Evolutionary conservation across 176 grass and related monocot species (phyloP).

Genomic region (Rhynchospora tenuis): DNA sequence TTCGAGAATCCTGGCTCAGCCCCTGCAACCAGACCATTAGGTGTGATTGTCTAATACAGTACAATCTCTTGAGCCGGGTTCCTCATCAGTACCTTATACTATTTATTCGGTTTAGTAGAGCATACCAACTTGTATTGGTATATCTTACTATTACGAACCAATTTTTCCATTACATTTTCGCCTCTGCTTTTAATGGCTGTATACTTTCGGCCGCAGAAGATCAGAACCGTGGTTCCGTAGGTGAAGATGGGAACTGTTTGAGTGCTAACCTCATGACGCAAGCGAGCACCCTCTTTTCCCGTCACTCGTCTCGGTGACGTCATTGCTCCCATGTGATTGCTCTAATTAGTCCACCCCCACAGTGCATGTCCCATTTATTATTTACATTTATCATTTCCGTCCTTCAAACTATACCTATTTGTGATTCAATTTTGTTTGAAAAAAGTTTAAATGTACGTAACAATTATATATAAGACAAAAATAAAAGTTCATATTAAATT

Average conservation of each 20-base stretch:
- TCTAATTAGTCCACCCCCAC: slow-evolving; percentile 14
- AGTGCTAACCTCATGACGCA: slow-evolving; percentile 38
- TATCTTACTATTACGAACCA: no score
- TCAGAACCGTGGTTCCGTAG: neutral
- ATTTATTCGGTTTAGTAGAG: no score
- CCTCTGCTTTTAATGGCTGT: no score
- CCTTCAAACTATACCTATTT: neutral
- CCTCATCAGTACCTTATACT: no score
- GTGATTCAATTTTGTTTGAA: neutral
- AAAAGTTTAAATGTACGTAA: no score
- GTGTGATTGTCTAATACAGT: neutral
- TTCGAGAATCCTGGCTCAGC: no score
- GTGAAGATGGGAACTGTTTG: neutral
- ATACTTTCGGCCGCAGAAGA: no score
- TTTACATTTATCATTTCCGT: neutral
- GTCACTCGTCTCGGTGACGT: slow-evolving; percentile 44
- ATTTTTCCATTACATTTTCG: no score
- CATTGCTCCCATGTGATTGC: slow-evolving; percentile 42
- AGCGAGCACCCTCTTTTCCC: slow-evolving; percentile 29
- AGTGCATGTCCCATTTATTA: neutral
- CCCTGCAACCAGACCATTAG: neutral
- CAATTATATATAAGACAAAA: no score
- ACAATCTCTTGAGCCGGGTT: neutral
- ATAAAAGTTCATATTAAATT: no score
- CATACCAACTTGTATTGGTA: no score